These are phyloP conservation scores for Rhizoclosmatium sp. DNA, from an alignment of 192 early-diverging fungal species.

Conservation along the genomic window DNA sequence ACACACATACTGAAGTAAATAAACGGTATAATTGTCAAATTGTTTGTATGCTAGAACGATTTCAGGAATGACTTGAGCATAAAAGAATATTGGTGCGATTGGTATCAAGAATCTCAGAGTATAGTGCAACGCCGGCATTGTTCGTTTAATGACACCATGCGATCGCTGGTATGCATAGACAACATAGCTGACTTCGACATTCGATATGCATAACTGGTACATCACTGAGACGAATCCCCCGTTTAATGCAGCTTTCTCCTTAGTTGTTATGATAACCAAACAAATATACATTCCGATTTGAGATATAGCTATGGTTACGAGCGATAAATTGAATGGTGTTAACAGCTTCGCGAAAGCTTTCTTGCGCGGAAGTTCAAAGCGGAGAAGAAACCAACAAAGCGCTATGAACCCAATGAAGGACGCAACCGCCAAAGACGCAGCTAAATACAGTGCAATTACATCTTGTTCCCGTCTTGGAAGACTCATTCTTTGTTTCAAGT, in stretches of 20 bases:
- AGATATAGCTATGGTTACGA: background rate
- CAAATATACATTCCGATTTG: slow-evolving; percentile 2
- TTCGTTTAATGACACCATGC: slow-evolving; percentile 15
- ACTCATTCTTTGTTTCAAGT: background rate
- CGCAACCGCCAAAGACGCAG: background rate
- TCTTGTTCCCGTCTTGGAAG: background rate
- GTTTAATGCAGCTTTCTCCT: background rate
- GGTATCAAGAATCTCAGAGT: background rate
- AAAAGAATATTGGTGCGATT: slow-evolving; percentile 19
- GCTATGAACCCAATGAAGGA: background rate
- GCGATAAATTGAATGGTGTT: slow-evolving; percentile 29
- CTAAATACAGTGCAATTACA: background rate
- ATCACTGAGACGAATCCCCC: background rate
- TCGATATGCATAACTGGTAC: background rate
- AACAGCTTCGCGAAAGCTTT: background rate
- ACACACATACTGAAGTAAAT: background rate
- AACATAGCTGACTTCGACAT: background rate
- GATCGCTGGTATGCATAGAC: background rate
- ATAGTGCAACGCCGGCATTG: background rate
- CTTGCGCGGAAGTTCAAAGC: background rate
- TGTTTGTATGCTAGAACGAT: background rate
- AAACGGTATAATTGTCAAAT: background rate
- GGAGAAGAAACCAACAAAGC: background rate
- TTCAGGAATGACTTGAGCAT: slow-evolving; percentile 14
- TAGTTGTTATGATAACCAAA: background rate